These are phyloP conservation scores for Kluyveromyces sp. DNA, from an alignment of 1,139 yeast species.

Conservation along the genomic window DNA sequence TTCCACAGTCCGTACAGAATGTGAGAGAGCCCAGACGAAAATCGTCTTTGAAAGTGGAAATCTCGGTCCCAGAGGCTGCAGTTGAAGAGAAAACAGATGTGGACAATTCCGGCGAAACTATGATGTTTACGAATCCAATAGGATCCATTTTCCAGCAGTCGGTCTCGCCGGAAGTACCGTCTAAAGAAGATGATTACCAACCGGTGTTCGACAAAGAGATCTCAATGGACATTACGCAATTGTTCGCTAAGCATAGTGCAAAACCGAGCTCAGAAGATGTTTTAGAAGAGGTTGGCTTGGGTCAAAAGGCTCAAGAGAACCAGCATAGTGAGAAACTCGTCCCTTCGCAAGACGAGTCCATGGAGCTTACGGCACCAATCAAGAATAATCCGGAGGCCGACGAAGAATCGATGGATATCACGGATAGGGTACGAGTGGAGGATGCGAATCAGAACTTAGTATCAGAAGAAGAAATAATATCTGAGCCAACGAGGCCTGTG, in stretches of 20 bases:
- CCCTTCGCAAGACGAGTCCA: constrained; percentile 5
- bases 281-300: neutral
- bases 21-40: constrained; percentile 33
- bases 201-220: constrained; percentile 16
- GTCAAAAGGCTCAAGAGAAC: neutral
- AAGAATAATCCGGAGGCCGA: neutral
- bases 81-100: neutral
- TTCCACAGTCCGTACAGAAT: constrained; percentile 33
- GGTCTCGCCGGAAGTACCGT: neutral
- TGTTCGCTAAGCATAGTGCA: constrained; percentile 17
- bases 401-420: constrained; percentile 11
- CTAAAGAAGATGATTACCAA: constrained; percentile 4
- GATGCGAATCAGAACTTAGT: neutral
- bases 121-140: constrained; percentile 18
- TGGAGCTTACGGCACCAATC: constrained; percentile 7
- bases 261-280: constrained; percentile 8
- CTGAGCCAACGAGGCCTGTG: neutral
- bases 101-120: constrained; percentile 10
- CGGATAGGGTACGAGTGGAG: constrained; percentile 2
- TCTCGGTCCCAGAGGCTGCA: neutral
- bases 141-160: neutral
- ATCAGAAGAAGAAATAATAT: neutral
- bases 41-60: constrained; percentile 4
- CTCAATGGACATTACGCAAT: constrained; percentile 24
- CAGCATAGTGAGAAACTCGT: neutral